Base-by-base conservation (phyloP, 2,329 filamentous ascomycete genomes). In the Daldinia sp. region DNA sequence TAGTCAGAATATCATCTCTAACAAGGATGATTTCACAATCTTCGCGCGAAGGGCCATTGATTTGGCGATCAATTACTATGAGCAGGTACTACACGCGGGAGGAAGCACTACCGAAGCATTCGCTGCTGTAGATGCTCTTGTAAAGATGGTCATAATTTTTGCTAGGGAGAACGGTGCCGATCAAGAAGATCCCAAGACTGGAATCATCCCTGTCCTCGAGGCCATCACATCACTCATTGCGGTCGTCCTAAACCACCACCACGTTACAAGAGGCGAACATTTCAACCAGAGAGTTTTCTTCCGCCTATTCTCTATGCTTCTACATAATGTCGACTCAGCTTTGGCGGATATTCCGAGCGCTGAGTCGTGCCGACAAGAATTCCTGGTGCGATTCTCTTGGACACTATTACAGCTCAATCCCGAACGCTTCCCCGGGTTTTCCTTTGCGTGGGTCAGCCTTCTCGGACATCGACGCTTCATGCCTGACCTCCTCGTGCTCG, bases 271-370 rank as follows among this genome's bases (percentile, higher is more conserved):
- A 51, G 92, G 90, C 3, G 94, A 97, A 60, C 87, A 86, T 42
- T 94, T 97, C 83, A 95, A 93, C 75, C 92, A 95, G 76, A 90
- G 93, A 69, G 90, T 97, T 33, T 98, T 98, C 84, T 96, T 94
- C 87, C 90, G 95, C 51, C 86, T 99, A 46, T 92, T 98, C 77
- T 95, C 93, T 0, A 83, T 92, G 75, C 86, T 98, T 54, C 85
- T 99, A 4, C 93, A 92, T 78, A 91, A 96, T 73, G 86, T 95
- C 63, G 85, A 88, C 30, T 77, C 83, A 53, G 82, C 88, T 54
- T 86, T 86, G 12, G 85, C 89, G 68, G 85, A 90, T 63, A 77
- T 90, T 41, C 78, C 90, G 64, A 77, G 90, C 37, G 78, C 85
- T 51, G 84, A 90, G 61, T 80, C 86, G 20, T 90, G 93, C 73